phyloP scores from a whole-genome alignment of 345 rosid genomes.

The Hibiscus tridactylites region DNA sequence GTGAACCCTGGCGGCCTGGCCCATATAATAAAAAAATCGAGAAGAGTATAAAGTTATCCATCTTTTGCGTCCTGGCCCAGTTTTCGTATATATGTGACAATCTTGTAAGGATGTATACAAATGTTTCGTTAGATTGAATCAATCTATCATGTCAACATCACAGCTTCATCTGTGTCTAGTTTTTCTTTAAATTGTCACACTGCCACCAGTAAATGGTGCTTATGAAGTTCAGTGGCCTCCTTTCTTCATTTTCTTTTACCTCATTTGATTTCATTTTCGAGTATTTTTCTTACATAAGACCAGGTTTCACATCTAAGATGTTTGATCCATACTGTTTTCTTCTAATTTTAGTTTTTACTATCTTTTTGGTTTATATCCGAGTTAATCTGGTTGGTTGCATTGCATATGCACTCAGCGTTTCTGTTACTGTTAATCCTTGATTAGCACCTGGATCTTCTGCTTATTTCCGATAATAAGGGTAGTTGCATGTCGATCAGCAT shows the following conservation, averaged over 20 bases:
- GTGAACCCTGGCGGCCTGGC: background rate
- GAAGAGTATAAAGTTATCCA: background rate
- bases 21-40: background rate
- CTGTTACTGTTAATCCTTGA: background rate
- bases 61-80: background rate
- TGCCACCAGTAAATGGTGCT: background rate
- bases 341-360: background rate
- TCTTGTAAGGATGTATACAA: background rate
- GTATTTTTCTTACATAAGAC: background rate
- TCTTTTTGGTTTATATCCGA: background rate
- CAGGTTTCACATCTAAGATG: background rate
- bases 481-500: background rate
- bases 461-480: background rate
- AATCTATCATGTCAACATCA: background rate
- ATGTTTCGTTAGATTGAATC: background rate
- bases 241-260: background rate
- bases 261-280: background rate
- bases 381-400: background rate
- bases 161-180: background rate
- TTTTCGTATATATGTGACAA: background rate
- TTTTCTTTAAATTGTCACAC: background rate
- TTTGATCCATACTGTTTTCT: background rate
- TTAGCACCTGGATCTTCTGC: background rate
- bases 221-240: background rate
- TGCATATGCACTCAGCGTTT: background rate